Evolutionary conservation across 371 early-diverging fungal genomes (phyloP).

Genomic region (Lichtheimia corymbifera): DNA sequence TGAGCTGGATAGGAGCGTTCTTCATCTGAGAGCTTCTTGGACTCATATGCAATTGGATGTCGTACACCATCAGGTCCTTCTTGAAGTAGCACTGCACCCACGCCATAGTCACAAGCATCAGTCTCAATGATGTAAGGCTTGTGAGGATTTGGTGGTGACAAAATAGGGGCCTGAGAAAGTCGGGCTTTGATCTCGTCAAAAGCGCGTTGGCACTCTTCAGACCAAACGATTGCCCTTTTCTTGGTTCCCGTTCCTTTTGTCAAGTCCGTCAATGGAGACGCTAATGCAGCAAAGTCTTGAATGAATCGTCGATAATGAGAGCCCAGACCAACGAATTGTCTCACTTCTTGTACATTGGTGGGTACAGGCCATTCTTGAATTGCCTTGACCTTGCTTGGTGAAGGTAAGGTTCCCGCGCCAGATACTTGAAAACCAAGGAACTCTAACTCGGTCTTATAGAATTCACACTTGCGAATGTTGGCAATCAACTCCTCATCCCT

Average conservation of each 20-base stretch:
- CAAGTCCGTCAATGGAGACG: slow-evolving; percentile 2
- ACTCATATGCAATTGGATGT: slow-evolving; percentile 19
- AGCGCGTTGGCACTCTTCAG: neutral
- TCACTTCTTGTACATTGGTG: too few relatives aligned
- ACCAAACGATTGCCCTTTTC: slow-evolving; percentile 6
- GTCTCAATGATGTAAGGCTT: too few relatives aligned
- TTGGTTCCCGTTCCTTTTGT: neutral
- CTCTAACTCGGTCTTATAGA: too few relatives aligned
- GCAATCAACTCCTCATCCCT: too few relatives aligned
- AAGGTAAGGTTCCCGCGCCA: too few relatives aligned
- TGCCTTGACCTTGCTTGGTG: too few relatives aligned
- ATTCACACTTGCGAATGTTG: too few relatives aligned
- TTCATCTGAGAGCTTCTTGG: slow-evolving; percentile 15
- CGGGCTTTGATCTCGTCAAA: slow-evolving; percentile 13
- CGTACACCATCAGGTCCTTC: slow-evolving; percentile 32
- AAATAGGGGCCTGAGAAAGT: slow-evolving; percentile 7
- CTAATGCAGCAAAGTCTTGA: neutral
- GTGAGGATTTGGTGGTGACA: slow-evolving; percentile 18
- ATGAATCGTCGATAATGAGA: slow-evolving; percentile 19
- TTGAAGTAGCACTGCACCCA: slow-evolving; percentile 34
- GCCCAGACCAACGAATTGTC: slow-evolving; percentile 26
- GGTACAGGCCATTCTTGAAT: too few relatives aligned
- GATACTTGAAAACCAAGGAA: too few relatives aligned
- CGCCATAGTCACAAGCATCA: too few relatives aligned
- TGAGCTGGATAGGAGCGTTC: slow-evolving; percentile 26